Base-by-base conservation (phyloP, 2,329 filamentous ascomycete genomes). In the Epichloe amarillans region DNA sequence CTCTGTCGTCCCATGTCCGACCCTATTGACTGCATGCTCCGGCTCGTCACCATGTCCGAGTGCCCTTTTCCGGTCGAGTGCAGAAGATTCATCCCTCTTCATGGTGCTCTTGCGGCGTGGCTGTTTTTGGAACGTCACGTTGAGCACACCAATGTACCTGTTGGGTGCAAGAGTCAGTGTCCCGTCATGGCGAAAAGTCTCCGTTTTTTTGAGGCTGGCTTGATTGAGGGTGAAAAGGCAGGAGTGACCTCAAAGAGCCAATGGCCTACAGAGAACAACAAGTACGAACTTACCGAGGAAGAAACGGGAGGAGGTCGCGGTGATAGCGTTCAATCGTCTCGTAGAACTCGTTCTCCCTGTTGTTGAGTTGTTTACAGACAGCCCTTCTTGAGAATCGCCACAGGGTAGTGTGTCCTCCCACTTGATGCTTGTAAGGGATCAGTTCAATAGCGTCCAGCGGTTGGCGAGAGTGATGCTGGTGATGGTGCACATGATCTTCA, bases 341-440 rank as follows among this genome's bases (percentile, higher is more conserved):
- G 67, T 98, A 98, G 64, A 98, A 98, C 69, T 95, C 88, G 67
- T 98, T 98, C 65, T 98, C 93, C 61, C 91, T 80, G 65, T 95
- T 98, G 67, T 95, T 98, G 62, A 98, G 78, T 69, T 96, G 89
- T 69, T 98, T 98, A 75, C 93, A 98, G 11, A 98, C 90, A 51
- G 93, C 93, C 60, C 90, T 81, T 57, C 88, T 83, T 17, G 93
- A 97, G 64, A 98, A 97, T 41, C 91, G 84, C 78, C 95, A 98
- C 37, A 98, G 79, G 0, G 91, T 96, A 6, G 89, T 96, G 66
- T 98, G 93, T 0, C 93, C 93, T 52, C 93, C 93, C 50, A 98
- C 93, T 68, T 98, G 93, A 68, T 98, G 93, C 57, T 88, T 88
- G 69, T 96, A 98, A 2, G 93, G 93, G 61, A 96, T 95, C 53